Evolutionary conservation across 2,329 filamentous ascomycete species (phyloP).

Genomic region (Huntiella decipiens): DNA sequence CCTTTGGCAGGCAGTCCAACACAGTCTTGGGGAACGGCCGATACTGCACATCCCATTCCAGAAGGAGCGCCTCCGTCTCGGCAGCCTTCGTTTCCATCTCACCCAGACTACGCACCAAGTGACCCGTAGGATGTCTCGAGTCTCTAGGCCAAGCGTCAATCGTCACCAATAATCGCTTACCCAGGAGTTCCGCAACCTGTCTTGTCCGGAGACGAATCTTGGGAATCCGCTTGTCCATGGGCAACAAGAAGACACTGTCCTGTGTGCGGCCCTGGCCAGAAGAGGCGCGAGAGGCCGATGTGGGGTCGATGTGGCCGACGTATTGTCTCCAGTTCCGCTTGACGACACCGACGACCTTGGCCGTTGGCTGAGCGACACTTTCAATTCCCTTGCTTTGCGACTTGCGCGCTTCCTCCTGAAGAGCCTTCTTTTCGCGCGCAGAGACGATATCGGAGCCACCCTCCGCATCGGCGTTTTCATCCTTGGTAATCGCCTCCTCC

Average conservation of each 20-base stretch:
- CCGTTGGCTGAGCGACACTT: constrained; percentile 70
- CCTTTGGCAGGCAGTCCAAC: constrained; percentile 72
- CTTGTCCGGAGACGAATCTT: constrained; percentile 88
- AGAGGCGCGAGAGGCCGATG: constrained; percentile 50
- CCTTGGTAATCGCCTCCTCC: constrained; percentile 75
- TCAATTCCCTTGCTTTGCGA: constrained; percentile 61
- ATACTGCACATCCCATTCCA: constrained; percentile 97
- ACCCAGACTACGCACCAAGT: constrained; percentile 82
- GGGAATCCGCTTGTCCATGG: constrained; percentile 95
- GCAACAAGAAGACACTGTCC: constrained; percentile 84
- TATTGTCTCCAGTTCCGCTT: constrained; percentile 98
- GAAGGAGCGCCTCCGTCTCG: constrained; percentile 80
- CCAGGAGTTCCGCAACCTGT: constrained; percentile 72
- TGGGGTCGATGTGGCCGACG: constrained; percentile 83
- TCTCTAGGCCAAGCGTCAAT: constrained; percentile 94
- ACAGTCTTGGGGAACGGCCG: constrained; percentile 92
- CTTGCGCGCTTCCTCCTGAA: constrained; percentile 81
- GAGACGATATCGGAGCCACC: constrained; percentile 46
- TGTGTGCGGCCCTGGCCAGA: constrained; percentile 63
- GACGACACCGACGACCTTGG: constrained; percentile 75
- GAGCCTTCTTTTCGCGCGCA: constrained; percentile 63
- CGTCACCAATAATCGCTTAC: constrained; percentile 78
- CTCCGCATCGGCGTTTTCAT: constrained; percentile 73
- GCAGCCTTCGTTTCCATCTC: constrained; percentile 94
- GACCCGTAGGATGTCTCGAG: constrained; percentile 77